Evolutionary conservation across 2,329 filamentous ascomycete species (phyloP), one percentile per base, ranked within the genome.

Genomic region (Colletotrichum camelliae): DNA sequence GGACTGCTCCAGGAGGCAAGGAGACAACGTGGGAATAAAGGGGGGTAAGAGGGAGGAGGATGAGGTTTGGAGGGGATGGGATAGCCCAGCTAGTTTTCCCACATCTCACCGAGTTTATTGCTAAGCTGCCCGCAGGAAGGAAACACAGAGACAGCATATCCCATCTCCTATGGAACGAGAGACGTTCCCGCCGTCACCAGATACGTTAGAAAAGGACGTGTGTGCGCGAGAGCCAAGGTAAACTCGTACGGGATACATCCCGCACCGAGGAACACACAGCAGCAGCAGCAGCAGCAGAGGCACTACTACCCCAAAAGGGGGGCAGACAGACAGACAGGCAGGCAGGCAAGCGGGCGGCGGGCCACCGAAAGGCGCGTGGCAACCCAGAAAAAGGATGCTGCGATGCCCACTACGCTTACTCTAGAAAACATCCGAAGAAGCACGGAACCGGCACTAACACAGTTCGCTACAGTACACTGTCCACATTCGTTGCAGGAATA

Each of bases 391-490:
- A 48, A 33, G 43, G 43, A 48, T 21, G 43, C 43, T 48, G 43
- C 43, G 43, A 48, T 48, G 43, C 43, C 43, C 43, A 48, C 43
- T 48, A 48, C 43, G 18, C 43, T 48, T 33, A 33, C 58, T 33
- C 33, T n/a, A 61, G 29, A 55, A 74, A 74, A 43, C 35, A 31
- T 64, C 71, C 71, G 68, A 74, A 72, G 24, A 55, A 65, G 55
- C 35, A 52, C 61, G 18, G 29, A 72, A 21, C n/a, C 58, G 58
- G 66, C 67, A 74, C 24, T 58, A 24, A 58, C 29, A 61, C 67
- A 65, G 48, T 60, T 71, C 37, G 67, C 35, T 60, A 71, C 67
- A 72, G 48, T 65, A 72, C 60, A 74, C 60, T 61, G 72, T 66
- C 37, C 62, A 61, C 67, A 64, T 48, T 37, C 55, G 48, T 66